Percentiles rank a stretch among this genome's conserved stretches.
Conservation (phyloP, 176 grass and related monocot species). For the Saccharum officinarum region DNA sequence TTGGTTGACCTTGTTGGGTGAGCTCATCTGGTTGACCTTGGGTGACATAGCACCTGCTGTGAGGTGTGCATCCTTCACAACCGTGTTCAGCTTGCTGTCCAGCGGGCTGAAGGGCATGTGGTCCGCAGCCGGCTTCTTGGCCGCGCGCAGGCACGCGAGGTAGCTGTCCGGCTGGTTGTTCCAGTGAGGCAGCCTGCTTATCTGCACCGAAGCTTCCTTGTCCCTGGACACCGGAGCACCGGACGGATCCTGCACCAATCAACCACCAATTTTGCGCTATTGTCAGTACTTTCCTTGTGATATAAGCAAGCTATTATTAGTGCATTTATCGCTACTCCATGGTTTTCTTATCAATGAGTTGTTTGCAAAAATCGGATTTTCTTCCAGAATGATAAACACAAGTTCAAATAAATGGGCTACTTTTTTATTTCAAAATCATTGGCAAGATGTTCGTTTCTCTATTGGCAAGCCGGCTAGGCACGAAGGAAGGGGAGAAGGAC, state of each 20-base stretch:
- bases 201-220: slow-evolving; percentile 58
- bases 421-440: neutral
- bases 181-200: slow-evolving; percentile 63
- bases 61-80: slow-evolving; percentile 16
- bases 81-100: slow-evolving; percentile 71
- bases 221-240: slow-evolving; percentile 71
- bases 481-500: too few relatives aligned
- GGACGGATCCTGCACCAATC: slow-evolving; percentile 62
- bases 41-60: neutral
- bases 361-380: neutral
- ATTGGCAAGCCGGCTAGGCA: too few relatives aligned
- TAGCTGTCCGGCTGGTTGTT: slow-evolving; percentile 65
- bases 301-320: neutral
- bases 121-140: slow-evolving; percentile 44
- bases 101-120: slow-evolving; percentile 71
- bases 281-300: neutral
- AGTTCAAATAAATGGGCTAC: neutral
- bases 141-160: slow-evolving; percentile 63
- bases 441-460: neutral
- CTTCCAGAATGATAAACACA: neutral
- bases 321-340: neutral
- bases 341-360: neutral
- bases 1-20: slow-evolving; percentile 29
- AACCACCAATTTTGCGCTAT: neutral
- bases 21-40: slow-evolving; percentile 45